These are phyloP conservation scores for Biscutella laevigata DNA, from an alignment of 441 rosid species.

Conservation along the genomic window DNA sequence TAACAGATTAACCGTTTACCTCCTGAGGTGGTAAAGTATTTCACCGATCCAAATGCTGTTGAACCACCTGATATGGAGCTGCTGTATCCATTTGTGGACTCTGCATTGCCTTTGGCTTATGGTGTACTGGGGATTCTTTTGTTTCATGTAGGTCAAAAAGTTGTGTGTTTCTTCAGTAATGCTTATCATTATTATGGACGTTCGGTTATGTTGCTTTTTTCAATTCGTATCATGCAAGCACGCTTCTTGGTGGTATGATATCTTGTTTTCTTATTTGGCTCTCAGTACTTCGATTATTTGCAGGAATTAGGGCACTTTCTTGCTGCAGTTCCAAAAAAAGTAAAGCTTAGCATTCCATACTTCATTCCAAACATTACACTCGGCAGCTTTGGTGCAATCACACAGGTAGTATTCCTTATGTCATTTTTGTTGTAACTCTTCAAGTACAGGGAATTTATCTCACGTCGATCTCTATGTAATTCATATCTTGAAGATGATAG, in stretches of 20 bases:
- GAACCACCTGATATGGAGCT: conserved; percentile 90
- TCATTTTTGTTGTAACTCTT: conserved; percentile 3
- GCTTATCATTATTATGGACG: not conserved
- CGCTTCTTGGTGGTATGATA: not conserved
- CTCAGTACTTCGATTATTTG: conserved; percentile 9
- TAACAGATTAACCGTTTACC: conserved; percentile 84
- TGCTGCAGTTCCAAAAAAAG: conserved; percentile 89
- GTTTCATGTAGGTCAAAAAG: conserved; percentile 59
- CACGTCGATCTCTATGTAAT: not conserved
- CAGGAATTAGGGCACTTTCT: conserved; percentile 91
- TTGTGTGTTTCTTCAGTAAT: not conserved
- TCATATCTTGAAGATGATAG: not conserved
- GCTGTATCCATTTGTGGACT: conserved; percentile 77
- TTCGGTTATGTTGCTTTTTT: not conserved
- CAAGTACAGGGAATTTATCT: not conserved
- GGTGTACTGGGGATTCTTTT: conserved; percentile 82
- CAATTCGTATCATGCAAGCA: not conserved
- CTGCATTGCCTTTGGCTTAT: conserved; percentile 87
- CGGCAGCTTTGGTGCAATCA: conserved; percentile 97
- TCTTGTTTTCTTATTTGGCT: not conserved
- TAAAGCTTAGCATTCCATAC: conserved; percentile 86
- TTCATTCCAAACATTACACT: conserved; percentile 93
- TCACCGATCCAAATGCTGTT: conserved; percentile 81
- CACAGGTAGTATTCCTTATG: conserved; percentile 49
- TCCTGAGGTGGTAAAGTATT: conserved; percentile 83